Base-by-base conservation (phyloP, 1,284 basidiomycete genomes). In the Melampsora americana region DNA sequence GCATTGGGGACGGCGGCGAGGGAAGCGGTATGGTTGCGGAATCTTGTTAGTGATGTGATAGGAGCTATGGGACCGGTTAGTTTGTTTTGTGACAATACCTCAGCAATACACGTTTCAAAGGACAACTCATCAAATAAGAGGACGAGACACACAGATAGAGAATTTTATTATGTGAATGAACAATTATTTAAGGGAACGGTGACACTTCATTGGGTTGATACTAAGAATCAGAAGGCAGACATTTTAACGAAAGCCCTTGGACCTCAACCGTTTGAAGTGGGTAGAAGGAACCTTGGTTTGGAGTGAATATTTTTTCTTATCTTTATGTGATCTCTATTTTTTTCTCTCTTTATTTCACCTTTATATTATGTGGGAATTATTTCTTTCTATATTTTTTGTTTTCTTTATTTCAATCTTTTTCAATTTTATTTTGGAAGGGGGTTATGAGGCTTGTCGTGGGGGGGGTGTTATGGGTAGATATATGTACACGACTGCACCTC, bases 81-180 rank as follows among this genome's bases (percentile, higher is more conserved):
- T n/a, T 28, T 23, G n/a, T 28, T 23, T n/a, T 56, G 53, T 28
- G 28, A 56, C 16, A 56, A 56, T n/a, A 28, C n/a, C 4, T 11
- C 53, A 1, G 28, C 53, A 1, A 56, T 56, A 1, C n/a, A 56
- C 12, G 53, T 56, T 1, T 56, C 53, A 1, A 56, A n/a, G n/a
- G 53, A 56, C 28, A n/a, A 56, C 7, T 56, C 53, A 9, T 56
- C 53, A 23, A 56, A 28, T 18, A 56, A 56, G n/a, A 6, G 28
- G 1, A 56, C 53, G 6, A 56, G 53, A n/a, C 53, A 56, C 20
- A 56, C 28, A 6, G 53, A 56, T 14, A n/a, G 28, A 14, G 53
- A 56, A n/a, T 56, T 56, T 14, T 56, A 56, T 14, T 56, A 56
- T n/a, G 53, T 56, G n/a, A 56, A 56, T n/a, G 53, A 56, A n/a